Conservation (phyloP, 2,329 filamentous ascomycete species). For the Cylindrodendrum hubeiense region DNA sequence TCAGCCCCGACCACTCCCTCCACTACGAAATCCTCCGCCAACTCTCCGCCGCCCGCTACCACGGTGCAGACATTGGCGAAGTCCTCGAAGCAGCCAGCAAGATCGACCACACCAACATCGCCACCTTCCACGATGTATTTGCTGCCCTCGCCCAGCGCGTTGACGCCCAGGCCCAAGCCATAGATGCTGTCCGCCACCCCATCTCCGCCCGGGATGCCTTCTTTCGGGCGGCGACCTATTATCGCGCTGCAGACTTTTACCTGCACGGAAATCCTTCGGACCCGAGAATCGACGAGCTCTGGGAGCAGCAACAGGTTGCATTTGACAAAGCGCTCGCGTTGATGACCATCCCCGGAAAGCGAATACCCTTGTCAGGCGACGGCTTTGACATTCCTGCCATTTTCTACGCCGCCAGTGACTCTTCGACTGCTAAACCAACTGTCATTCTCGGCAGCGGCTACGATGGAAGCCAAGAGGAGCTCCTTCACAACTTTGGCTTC, state of each 20-base stretch:
- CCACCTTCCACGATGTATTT: conserved; percentile 3
- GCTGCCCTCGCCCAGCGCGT: background rate
- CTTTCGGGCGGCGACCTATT: conserved; percentile 2
- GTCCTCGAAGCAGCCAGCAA: background rate
- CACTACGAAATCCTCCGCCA: conserved; percentile 1
- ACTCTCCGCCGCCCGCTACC: background rate
- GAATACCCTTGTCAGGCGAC: background rate
- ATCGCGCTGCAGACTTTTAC: conserved; percentile 8
- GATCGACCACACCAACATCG: background rate
- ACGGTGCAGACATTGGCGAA: conserved; percentile 1
- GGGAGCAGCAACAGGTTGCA: background rate
- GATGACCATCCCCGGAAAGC: background rate
- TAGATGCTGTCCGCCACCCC: background rate
- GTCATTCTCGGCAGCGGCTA: conserved; percentile 56
- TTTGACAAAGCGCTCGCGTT: conserved; percentile 5
- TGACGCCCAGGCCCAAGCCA: conserved; percentile 1
- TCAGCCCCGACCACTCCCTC: background rate
- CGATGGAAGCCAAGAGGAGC: conserved; percentile 57
- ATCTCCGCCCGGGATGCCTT: conserved; percentile 7
- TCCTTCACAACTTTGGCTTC: conserved; percentile 51
- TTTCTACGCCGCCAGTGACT: conserved; percentile 42
- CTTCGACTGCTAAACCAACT: conserved; percentile 46
- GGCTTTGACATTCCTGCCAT: conserved; percentile 49
- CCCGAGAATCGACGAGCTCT: conserved; percentile 1
- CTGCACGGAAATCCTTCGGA: conserved; percentile 1